phyloP scores from a whole-genome alignment of 768 basidiomycete species.

The Lyophyllum shimeji region DNA sequence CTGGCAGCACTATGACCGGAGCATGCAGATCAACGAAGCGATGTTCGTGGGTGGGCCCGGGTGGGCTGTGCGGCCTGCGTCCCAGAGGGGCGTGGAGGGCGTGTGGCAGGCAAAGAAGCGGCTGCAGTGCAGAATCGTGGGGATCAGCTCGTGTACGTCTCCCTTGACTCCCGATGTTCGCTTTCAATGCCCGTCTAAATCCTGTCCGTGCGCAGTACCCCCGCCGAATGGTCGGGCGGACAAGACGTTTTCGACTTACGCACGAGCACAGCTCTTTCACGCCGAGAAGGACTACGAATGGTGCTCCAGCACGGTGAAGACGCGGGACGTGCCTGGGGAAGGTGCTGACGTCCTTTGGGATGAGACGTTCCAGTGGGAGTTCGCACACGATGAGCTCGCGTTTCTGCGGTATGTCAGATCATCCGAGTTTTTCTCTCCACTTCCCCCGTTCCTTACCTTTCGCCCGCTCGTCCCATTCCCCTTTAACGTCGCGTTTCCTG shows the following conservation, averaged over 20 bases:
- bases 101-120: conserved; percentile 12
- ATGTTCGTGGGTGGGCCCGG: conserved; percentile 58
- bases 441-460: neutral
- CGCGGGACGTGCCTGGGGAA: conserved; percentile 25
- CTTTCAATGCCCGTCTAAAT: neutral
- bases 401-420: conserved; percentile 46
- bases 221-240: conserved; percentile 37
- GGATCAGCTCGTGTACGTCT: conserved; percentile 43
- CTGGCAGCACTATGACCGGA: conserved; percentile 60
- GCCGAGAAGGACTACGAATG: conserved; percentile 37
- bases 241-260: conserved; percentile 41
- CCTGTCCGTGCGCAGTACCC: conserved; percentile 35
- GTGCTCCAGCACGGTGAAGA: conserved; percentile 40
- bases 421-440: neutral
- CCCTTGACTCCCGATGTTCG: conserved; percentile 6
- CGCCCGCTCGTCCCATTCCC: neutral
- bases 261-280: conserved; percentile 47
- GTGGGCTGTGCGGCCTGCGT: conserved; percentile 51
- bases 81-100: conserved; percentile 19
- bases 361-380: conserved; percentile 48
- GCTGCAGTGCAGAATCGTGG: conserved; percentile 35
- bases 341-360: conserved; percentile 44
- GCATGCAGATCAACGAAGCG: conserved; percentile 62
- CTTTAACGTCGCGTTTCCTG: neutral
- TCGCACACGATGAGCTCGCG: conserved; percentile 47